Base-by-base conservation (phyloP, 106 monocot genomes). In the Allium cepa region DNA sequence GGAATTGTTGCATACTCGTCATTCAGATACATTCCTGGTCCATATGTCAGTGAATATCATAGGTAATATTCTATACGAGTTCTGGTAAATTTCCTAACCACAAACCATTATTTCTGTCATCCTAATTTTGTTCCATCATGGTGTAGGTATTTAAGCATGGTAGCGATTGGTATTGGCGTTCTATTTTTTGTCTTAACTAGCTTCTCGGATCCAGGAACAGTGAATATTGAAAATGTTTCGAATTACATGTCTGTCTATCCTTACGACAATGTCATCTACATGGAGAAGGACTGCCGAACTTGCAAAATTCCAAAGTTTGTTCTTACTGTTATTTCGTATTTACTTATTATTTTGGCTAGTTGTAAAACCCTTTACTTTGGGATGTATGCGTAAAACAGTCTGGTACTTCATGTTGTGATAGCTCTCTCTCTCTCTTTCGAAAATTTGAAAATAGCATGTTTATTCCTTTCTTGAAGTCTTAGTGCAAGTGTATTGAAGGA, bases 171-270 rank as follows among this genome's bases (percentile, higher is more conserved):
- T 17, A 66, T 84, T 8, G 88, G 92, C 56, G 59, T 89, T 50
- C 10, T 89, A 62, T 79, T 97, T 53, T 97, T 97, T 71, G 64
- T 92, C 18, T 84, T 97, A 75, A 97, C 97, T 59, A 92, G 97
- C 75, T 92, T 97, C 76, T 87, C 97, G 72, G 92, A 97, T 81
- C 92, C 97, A 70, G 97, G 97, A 78, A 92, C 80, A 62, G 82
- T 97, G 50, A 97, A 80, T 64, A 56, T 75, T 60, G 73, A 84
- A 56, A 97, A 97, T 80, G 92, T 89, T 69, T 80, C 84, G 66
- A 78, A 84, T 53, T 97, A 97, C 69, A 49, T 87, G 10, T 78
- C 82, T 78, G 78, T 89, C 1, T 97, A 92, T 84, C 92, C 92
- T 49, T 97, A 92, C 78, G 97, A 97, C 56, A 73, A 84, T 46